Evolutionary conservation across 371 early-diverging fungal species (phyloP).

Genomic region (Mucor lusitanicus): DNA sequence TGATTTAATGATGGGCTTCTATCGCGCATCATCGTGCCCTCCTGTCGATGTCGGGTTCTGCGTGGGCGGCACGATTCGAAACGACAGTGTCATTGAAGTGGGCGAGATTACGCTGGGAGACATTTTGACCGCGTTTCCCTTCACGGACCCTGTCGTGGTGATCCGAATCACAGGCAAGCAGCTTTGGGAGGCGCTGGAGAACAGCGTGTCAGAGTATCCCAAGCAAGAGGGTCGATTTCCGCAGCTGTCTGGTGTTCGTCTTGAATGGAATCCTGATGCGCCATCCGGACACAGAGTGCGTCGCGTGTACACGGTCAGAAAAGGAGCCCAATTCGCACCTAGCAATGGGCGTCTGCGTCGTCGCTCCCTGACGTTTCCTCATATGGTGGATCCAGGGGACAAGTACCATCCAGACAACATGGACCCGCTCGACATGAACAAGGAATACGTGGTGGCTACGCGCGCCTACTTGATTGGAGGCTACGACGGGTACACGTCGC

Average conservation of each 20-base stretch:
- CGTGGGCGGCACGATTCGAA: conserved; percentile 64
- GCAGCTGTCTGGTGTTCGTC: conserved; percentile 59
- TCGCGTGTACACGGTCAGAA: conserved; percentile 26
- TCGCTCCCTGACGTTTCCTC: conserved; percentile 20
- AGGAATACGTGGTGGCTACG: conserved; percentile 54
- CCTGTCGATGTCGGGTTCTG: conserved; percentile 53
- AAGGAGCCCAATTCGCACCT: neutral
- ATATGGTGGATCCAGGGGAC: conserved; percentile 6
- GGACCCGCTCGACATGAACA: conserved; percentile 45
- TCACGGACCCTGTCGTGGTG: conserved; percentile 65
- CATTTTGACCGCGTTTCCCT: conserved; percentile 64
- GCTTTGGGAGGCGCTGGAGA: conserved; percentile 60
- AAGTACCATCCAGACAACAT: conserved; percentile 32
- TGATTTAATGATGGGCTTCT: conserved; percentile 60
- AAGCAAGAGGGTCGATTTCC: conserved; percentile 71
- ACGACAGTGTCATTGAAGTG: conserved; percentile 53
- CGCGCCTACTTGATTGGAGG: conserved; percentile 62
- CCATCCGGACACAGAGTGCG: conserved; percentile 50
- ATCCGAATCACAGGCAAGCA: conserved; percentile 57
- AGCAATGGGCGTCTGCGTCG: conserved; percentile 1
- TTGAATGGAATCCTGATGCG: conserved; percentile 53
- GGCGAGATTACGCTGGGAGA: conserved; percentile 61
- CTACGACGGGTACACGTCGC: conserved; percentile 57
- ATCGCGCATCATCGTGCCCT: conserved; percentile 29
- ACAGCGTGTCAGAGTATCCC: conserved; percentile 61